These are phyloP conservation scores for Naematelia encephala DNA, from an alignment of 768 basidiomycete genomes.

Conservation along the genomic window DNA sequence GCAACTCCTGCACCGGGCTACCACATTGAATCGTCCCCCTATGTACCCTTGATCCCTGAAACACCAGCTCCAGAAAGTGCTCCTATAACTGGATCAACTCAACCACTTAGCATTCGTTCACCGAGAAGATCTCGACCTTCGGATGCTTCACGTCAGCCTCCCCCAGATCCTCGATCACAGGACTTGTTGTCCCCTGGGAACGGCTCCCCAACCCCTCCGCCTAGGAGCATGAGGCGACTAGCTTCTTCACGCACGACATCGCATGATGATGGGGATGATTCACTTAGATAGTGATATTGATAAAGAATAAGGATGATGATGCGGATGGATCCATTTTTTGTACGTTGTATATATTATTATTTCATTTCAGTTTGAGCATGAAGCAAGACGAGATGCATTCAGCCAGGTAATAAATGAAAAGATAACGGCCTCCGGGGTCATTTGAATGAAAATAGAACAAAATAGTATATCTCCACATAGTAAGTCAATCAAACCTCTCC, in stretches of 20 bases:
- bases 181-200: neutral
- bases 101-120: neutral
- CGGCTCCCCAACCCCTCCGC: constrained; percentile 13
- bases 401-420: too few species aligned
- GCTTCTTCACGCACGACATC: neutral
- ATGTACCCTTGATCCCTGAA: constrained; percentile 10
- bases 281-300: too few species aligned
- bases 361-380: too few species aligned
- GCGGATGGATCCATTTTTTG: too few species aligned
- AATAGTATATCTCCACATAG: too few species aligned
- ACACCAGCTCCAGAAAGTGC: constrained; percentile 6
- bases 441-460: too few species aligned
- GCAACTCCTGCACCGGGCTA: constrained; percentile 17
- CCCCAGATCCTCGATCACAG: neutral
- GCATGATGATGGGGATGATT: too few species aligned
- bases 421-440: too few species aligned
- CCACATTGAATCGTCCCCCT: constrained; percentile 24
- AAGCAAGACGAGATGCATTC: too few species aligned
- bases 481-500: too few species aligned
- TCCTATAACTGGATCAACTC: neutral
- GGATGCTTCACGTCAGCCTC: neutral
- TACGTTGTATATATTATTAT: neutral
- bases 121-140: neutral
- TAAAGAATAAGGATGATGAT: too few species aligned
- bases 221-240: constrained; percentile 8